Evolutionary conservation across 1,139 yeast genomes (phyloP).

Genomic region (Geotrichum candidum): DNA sequence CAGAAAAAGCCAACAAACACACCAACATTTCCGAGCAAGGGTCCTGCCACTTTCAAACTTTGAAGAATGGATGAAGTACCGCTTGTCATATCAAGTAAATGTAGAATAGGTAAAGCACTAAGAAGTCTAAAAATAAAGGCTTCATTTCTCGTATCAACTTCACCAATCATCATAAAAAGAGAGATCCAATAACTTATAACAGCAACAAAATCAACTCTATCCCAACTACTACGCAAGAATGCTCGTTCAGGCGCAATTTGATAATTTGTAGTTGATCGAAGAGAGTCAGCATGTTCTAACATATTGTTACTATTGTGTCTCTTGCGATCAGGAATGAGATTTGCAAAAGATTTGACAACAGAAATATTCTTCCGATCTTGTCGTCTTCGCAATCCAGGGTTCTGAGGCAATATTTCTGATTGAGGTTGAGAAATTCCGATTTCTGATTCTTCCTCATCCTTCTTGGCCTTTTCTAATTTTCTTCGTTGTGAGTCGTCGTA

Average conservation of each 20-base stretch:
- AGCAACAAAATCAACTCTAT: constrained; percentile 72
- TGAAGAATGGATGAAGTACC: constrained; percentile 71
- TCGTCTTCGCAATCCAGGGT: not conserved
- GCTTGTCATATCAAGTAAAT: constrained; percentile 65
- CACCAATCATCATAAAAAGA: constrained; percentile 47
- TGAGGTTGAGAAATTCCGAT: not conserved
- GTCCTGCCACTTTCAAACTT: constrained; percentile 68
- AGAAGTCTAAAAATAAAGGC: constrained; percentile 65
- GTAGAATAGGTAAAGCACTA: constrained; percentile 64
- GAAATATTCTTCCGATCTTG: constrained; percentile 1
- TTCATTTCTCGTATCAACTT: constrained; percentile 48
- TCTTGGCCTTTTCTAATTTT: not conserved
- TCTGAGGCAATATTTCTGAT: not conserved
- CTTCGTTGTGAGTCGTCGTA: constrained; percentile 13
- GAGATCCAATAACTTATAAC: constrained; percentile 73
- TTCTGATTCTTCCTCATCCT: not conserved
- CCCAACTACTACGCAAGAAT: constrained; percentile 76
- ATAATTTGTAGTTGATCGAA: not conserved
- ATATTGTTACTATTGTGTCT: not conserved
- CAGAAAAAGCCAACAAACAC: constrained; percentile 79
- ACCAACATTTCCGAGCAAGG: constrained; percentile 69
- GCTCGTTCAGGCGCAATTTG: constrained; percentile 39
- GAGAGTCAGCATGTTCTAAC: not conserved
- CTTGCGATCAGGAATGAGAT: not conserved
- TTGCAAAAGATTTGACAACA: constrained; percentile 7